Percentiles rank a stretch among this genome's conserved stretches.
These are phyloP conservation scores for Primulina tabacum DNA, from an alignment of 257 asterid genomes.

Conservation along the genomic window DNA sequence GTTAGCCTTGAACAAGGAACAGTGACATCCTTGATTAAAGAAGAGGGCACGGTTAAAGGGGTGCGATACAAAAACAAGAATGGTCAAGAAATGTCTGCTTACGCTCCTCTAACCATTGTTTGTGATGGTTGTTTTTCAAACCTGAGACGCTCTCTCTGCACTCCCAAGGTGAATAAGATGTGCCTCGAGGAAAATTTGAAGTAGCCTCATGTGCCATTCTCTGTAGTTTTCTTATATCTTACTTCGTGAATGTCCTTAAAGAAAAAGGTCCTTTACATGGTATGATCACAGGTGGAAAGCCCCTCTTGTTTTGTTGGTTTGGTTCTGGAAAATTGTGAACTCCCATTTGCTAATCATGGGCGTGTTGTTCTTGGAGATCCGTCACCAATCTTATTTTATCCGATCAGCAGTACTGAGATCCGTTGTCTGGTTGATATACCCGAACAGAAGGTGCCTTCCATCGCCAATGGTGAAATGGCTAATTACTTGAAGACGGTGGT, in stretches of 20 bases:
- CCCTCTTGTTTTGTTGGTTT: slow-evolving; percentile 60
- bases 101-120: slow-evolving; percentile 79
- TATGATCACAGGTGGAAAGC: slow-evolving; percentile 40
- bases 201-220: neutral
- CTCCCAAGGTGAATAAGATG: slow-evolving; percentile 50
- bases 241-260: neutral
- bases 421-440: slow-evolving; percentile 70
- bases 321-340: slow-evolving; percentile 48
- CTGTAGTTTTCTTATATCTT: neutral
- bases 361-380: slow-evolving; percentile 56
- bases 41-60: slow-evolving; percentile 59
- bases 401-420: slow-evolving; percentile 59
- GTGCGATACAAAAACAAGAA: slow-evolving; percentile 67
- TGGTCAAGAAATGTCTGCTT: slow-evolving; percentile 49
- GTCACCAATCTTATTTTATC: slow-evolving; percentile 55
- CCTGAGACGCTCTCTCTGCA: slow-evolving; percentile 71
- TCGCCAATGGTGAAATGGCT: slow-evolving; percentile 62
- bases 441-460: slow-evolving; percentile 59
- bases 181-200: neutral
- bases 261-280: slow-evolving; percentile 1
- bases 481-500: slow-evolving; percentile 47
- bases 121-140: slow-evolving; percentile 89
- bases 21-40: slow-evolving; percentile 71
- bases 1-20: slow-evolving; percentile 76
- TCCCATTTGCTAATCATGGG: slow-evolving; percentile 56